Evolutionary conservation across 2,329 filamentous ascomycete species (phyloP).

Genomic region (Penicillium rolfsii): DNA sequence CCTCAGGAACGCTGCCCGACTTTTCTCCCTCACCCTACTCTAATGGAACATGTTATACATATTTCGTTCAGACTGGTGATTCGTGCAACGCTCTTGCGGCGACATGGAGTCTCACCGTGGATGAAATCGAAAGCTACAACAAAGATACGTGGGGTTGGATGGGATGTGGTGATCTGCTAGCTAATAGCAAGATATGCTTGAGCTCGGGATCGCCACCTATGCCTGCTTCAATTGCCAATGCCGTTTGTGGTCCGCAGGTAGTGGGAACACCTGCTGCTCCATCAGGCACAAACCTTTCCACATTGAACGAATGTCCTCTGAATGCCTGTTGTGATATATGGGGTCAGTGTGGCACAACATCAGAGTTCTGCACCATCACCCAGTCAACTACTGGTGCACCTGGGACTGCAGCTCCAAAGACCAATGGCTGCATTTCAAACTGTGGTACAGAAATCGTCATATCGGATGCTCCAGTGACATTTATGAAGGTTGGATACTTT

Average conservation of each 20-base stretch:
- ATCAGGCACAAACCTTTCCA: slow-evolving; percentile 26
- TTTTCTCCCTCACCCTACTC: slow-evolving; percentile 38
- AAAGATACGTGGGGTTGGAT: slow-evolving; percentile 9
- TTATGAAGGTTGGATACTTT: slow-evolving; percentile 35
- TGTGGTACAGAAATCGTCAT: slow-evolving; percentile 28
- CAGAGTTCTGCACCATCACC: slow-evolving; percentile 48
- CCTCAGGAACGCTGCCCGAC: slow-evolving; percentile 12
- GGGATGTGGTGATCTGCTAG: slow-evolving; percentile 3
- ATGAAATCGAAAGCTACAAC: slow-evolving; percentile 1
- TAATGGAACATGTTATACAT: slow-evolving; percentile 23
- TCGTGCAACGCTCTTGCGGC: slow-evolving; percentile 1
- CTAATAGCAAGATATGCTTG: slow-evolving; percentile 7
- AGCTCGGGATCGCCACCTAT: slow-evolving; percentile 6
- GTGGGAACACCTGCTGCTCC: not conserved
- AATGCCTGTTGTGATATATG: slow-evolving; percentile 50
- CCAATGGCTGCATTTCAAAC: slow-evolving; percentile 48
- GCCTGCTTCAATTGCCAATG: slow-evolving; percentile 6
- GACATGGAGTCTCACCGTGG: not conserved
- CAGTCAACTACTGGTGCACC: slow-evolving; percentile 36
- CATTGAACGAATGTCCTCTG: slow-evolving; percentile 52
- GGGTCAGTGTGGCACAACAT: slow-evolving; percentile 50
- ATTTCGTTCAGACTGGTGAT: not conserved
- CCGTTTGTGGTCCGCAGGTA: slow-evolving; percentile 10
- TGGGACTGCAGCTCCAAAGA: slow-evolving; percentile 39
- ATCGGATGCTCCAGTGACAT: slow-evolving; percentile 15